These are phyloP conservation scores for Wolfiporia cocos DNA, from an alignment of 1,284 basidiomycete genomes.

Conservation along the genomic window DNA sequence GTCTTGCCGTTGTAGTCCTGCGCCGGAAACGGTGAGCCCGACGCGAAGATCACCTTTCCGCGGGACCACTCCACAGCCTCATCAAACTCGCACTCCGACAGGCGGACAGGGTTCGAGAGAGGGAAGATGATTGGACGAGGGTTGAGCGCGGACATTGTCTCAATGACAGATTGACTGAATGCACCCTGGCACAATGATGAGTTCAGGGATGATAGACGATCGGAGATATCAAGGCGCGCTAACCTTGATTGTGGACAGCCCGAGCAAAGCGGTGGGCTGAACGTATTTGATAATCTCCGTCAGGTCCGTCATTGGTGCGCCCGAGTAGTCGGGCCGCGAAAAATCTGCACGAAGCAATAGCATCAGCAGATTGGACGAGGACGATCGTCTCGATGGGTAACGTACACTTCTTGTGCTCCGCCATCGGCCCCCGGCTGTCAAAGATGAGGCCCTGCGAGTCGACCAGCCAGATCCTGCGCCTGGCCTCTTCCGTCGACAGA, in stretches of 20 bases:
- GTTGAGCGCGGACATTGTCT: slow-evolving; percentile 83
- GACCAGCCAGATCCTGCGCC: slow-evolving; percentile 74
- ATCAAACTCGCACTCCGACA: slow-evolving; percentile 83
- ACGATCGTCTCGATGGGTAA: neutral
- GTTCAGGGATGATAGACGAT: no score
- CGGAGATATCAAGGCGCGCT: neutral
- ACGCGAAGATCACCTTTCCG: slow-evolving; percentile 81
- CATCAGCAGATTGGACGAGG: neutral
- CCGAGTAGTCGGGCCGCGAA: slow-evolving; percentile 74
- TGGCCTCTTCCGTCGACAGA: slow-evolving; percentile 74
- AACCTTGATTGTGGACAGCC: slow-evolving; percentile 81
- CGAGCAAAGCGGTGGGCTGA: slow-evolving; percentile 87
- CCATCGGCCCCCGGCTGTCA: slow-evolving; percentile 61
- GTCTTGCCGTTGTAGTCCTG: slow-evolving; percentile 51
- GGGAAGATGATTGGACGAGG: slow-evolving; percentile 91
- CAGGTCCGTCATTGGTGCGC: slow-evolving; percentile 70
- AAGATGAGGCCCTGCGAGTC: slow-evolving; percentile 87
- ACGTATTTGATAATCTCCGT: slow-evolving; percentile 82
- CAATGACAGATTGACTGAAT: slow-evolving; percentile 74
- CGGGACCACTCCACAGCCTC: slow-evolving; percentile 77
- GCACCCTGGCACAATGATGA: slow-evolving; percentile 49
- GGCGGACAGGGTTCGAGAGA: slow-evolving; percentile 87
- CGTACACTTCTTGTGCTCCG: slow-evolving; percentile 80
- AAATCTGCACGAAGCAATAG: slow-evolving; percentile 48
- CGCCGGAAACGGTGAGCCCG: slow-evolving; percentile 84